Base-by-base conservation (phyloP, 2,329 filamentous ascomycete genomes). In the Fusarium sp. region DNA sequence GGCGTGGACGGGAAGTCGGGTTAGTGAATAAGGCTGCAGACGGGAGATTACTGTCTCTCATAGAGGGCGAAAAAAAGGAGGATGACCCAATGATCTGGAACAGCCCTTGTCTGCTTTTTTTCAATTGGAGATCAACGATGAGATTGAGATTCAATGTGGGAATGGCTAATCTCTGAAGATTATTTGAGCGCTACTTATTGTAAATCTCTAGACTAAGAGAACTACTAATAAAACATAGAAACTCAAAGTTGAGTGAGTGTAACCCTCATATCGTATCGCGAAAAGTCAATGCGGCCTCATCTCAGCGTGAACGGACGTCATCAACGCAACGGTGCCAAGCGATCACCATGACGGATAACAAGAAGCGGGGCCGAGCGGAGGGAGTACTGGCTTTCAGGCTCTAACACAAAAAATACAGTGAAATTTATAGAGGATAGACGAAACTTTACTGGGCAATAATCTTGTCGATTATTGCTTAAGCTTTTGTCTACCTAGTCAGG, bases 51-150 rank as follows among this genome's bases (percentile, higher is more conserved):
- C 23, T 23, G 23, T 7, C 27, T 13, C 26, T 14, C 45, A 32
- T 17, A 41, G 10, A 23, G 35, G 14, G 18, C 6, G 7, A 26
- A 30, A 35, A 63, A 37, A 66, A 45, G 64, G 69, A 67, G 60
- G 57, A 67, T 30, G 70, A 76, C 75, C 75, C 73, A 73, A 46
- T 76, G 75, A 76, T 75, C 74, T 76, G 75, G 75, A 71, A 75
- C 71, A 61, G 71, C 74, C 74, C 72, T 75, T 71, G 66, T 70
- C 68, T 49, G 41, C n/a, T n/a, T 49, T 70, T 60, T 70, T 27
- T 48, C 45, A 67, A 69, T 48, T 62, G 62, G 60, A 75, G 74
- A 76, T 76, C 60, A 72, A 73, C 60, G 55, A 60, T 60, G 64
- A 75, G 71, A 75, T 30, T 76, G 70, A 56, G 55, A 32, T 55